Percentiles rank a stretch among this genome's conserved stretches.
Evolutionary conservation across 2,329 filamentous ascomycete genomes (phyloP).

Genomic region (Colletotrichum abscissum): DNA sequence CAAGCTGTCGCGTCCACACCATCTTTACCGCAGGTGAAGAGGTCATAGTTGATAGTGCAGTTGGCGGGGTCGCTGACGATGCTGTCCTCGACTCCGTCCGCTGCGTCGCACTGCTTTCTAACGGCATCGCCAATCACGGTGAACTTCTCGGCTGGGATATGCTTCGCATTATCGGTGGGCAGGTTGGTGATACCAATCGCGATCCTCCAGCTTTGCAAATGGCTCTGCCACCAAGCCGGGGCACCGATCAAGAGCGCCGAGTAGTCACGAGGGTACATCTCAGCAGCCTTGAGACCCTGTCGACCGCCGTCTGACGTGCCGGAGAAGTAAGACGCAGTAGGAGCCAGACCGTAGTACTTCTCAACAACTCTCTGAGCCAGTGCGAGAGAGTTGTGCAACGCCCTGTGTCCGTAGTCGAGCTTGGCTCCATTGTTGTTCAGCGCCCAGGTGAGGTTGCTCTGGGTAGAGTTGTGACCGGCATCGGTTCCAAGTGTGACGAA

Average conservation of each 20-base stretch:
- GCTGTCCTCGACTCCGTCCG: slow-evolving; percentile 60
- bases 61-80: slow-evolving; percentile 59
- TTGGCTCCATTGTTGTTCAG: slow-evolving; percentile 47
- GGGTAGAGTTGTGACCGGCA: slow-evolving; percentile 53
- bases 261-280: slow-evolving; percentile 45
- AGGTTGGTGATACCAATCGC: slow-evolving; percentile 61
- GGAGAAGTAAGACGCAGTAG: slow-evolving; percentile 54
- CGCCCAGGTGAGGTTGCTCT: slow-evolving; percentile 50
- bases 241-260: slow-evolving; percentile 64
- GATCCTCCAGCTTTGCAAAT: slow-evolving; percentile 55
- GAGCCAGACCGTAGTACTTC: slow-evolving; percentile 55
- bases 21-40: slow-evolving; percentile 49
- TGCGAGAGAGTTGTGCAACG: slow-evolving; percentile 60
- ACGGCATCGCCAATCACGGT: slow-evolving; percentile 55
- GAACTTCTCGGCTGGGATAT: slow-evolving; percentile 57
- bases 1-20: slow-evolving; percentile 46
- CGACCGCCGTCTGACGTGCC: slow-evolving; percentile 64
- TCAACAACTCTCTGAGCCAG: slow-evolving; percentile 59
- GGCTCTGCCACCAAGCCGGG: slow-evolving; percentile 61
- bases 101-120: slow-evolving; percentile 60
- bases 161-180: slow-evolving; percentile 54
- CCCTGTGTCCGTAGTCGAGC: slow-evolving; percentile 52
- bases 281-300: slow-evolving; percentile 53
- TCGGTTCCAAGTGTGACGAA: slow-evolving; percentile 55
- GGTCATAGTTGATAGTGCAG: slow-evolving; percentile 57